Percentiles rank a stretch among this genome's conserved stretches.
phyloP scores from a whole-genome alignment of 2,329 filamentous ascomycete genomes.

The Epichloe amarillans region DNA sequence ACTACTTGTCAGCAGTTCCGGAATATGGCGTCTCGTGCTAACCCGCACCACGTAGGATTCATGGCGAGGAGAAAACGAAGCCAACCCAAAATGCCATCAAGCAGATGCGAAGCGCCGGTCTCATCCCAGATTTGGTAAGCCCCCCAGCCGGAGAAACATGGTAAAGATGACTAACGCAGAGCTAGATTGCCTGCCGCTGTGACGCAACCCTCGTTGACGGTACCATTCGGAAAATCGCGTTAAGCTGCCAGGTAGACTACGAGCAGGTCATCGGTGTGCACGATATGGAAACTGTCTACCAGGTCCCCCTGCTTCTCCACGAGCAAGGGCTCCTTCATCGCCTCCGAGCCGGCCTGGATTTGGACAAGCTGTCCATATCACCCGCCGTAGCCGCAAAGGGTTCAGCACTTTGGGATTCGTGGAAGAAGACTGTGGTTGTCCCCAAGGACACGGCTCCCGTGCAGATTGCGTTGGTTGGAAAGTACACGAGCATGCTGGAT shows the following conservation, averaged over 20 bases:
- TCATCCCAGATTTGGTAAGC: conserved; percentile 54
- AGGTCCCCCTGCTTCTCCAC: conserved; percentile 69
- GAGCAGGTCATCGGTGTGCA: conserved; percentile 83
- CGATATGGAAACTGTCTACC: conserved; percentile 83
- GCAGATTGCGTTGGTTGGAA: conserved; percentile 78
- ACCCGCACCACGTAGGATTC: conserved; percentile 12
- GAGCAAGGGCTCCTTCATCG: conserved; percentile 59
- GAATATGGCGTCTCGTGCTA: not conserved
- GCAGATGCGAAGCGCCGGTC: conserved; percentile 67
- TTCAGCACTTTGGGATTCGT: conserved; percentile 58
- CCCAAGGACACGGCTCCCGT: conserved; percentile 53
- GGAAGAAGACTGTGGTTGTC: conserved; percentile 47
- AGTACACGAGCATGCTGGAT: conserved; percentile 77
- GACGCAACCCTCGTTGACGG: conserved; percentile 57
- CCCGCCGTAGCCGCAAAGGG: conserved; percentile 48
- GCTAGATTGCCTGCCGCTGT: conserved; percentile 82
- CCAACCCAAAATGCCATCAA: conserved; percentile 87
- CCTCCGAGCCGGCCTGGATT: conserved; percentile 51
- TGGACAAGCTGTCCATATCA: conserved; percentile 43
- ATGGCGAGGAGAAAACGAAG: conserved; percentile 83
- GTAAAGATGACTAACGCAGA: not conserved
- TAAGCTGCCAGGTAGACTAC: conserved; percentile 73
- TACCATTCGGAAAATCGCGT: conserved; percentile 78
- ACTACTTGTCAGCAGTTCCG: not conserved
- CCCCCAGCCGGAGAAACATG: not conserved